Percentiles rank a stretch among this genome's conserved stretches.
These are phyloP conservation scores for Dothiorella sarmentorum DNA, from an alignment of 2,329 filamentous ascomycete genomes.

Conservation along the genomic window DNA sequence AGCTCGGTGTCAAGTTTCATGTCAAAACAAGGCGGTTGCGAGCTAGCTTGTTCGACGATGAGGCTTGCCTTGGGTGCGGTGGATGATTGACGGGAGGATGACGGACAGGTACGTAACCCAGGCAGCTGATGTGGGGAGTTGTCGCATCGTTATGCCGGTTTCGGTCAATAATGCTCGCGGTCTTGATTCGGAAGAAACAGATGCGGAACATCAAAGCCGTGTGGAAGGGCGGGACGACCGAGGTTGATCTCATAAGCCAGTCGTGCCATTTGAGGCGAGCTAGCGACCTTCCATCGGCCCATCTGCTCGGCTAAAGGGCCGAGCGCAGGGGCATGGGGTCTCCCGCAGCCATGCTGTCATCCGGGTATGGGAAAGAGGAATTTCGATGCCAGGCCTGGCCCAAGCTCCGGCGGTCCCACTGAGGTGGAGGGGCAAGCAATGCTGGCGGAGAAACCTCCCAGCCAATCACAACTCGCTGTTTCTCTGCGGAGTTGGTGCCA, in stretches of 20 bases:
- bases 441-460: neutral
- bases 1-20: too few species aligned
- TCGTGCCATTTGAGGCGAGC: neutral
- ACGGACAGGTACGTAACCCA: neutral
- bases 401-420: neutral
- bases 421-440: neutral
- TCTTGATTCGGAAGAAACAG: neutral
- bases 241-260: neutral
- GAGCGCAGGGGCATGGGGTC: neutral
- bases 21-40: too few species aligned
- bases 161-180: neutral
- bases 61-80: neutral
- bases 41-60: too few species aligned
- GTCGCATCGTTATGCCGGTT: neutral
- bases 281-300: neutral
- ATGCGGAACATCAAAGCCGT: neutral
- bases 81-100: neutral
- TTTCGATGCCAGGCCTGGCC: constrained; percentile 5
- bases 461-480: neutral
- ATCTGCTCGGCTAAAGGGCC: constrained; percentile 5
- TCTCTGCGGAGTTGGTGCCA: neutral
- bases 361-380: neutral
- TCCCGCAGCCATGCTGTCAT: neutral
- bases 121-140: neutral
- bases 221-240: neutral